Evolutionary conservation across 176 grass and related monocot genomes (phyloP).

Genomic region (bread wheat (Triticum aestivum)): IWGSC_CS_RefSeq_v2.1 NC_057797.1:254336662-254337161

Average conservation of each 20-base stretch:
- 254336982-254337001: neutral
- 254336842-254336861: neutral
- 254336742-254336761: neutral
- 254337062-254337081: conserved; percentile 68
- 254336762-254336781: neutral
- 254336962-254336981: neutral
- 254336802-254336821: conserved; percentile 1
- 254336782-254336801: neutral
- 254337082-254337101: conserved; percentile 83
- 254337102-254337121: conserved; percentile 85
- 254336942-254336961: neutral
- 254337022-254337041: neutral
- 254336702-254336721: conserved; percentile 16
- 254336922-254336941: neutral
- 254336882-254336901: neutral
- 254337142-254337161: conserved; percentile 52
- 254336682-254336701: conserved; percentile 61
- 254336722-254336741: neutral
- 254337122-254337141: conserved; percentile 99
- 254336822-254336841: neutral
- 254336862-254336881: neutral
- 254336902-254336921: neutral
- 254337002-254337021: neutral
- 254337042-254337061: neutral
- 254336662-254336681: conserved; percentile 84